phyloP scores from a whole-genome alignment of 352 stramenopile species.

The Pythium graminicola region DNA sequence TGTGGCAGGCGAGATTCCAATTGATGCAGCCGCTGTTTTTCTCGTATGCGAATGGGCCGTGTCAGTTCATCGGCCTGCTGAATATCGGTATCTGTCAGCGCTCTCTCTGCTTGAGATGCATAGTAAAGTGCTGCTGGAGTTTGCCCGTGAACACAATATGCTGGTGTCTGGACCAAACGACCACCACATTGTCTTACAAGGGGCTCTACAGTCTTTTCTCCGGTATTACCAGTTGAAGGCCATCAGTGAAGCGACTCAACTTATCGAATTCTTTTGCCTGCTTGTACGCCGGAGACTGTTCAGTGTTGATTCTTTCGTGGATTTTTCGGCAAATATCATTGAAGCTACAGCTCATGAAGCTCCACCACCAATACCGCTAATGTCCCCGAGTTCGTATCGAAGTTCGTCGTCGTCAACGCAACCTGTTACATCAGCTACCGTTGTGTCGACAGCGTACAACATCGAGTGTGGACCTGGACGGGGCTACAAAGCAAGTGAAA shows the following conservation, averaged over 20 bases:
- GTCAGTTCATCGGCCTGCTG: slow-evolving; percentile 65
- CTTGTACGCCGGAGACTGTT: slow-evolving; percentile 67
- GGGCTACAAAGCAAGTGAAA: slow-evolving; percentile 79
- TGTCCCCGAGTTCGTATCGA: slow-evolving; percentile 20
- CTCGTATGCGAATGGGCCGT: slow-evolving; percentile 82
- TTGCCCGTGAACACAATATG: slow-evolving; percentile 48
- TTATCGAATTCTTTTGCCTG: slow-evolving; percentile 81
- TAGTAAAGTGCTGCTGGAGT: slow-evolving; percentile 52
- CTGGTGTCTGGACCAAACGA: slow-evolving; percentile 36
- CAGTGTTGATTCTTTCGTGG: slow-evolving; percentile 63
- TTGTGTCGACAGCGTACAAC: slow-evolving; percentile 78
- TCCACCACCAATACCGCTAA: slow-evolving; percentile 4
- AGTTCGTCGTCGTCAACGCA: slow-evolving; percentile 1
- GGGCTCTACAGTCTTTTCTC: slow-evolving; percentile 67
- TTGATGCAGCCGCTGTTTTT: slow-evolving; percentile 65
- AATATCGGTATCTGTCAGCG: slow-evolving; percentile 77
- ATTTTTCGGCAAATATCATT: slow-evolving; percentile 53
- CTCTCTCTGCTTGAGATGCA: slow-evolving; percentile 80
- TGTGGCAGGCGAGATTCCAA: slow-evolving; percentile 37
- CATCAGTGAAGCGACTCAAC: slow-evolving; percentile 68
- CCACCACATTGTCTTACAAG: slow-evolving; percentile 67
- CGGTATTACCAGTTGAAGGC: slow-evolving; percentile 67
- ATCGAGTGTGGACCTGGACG: slow-evolving; percentile 79
- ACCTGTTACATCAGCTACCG: slow-evolving; percentile 20
- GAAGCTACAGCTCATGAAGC: slow-evolving; percentile 26